Conservation (phyloP, 163 green algal species). For the Prototheca stagnorum region DNA sequence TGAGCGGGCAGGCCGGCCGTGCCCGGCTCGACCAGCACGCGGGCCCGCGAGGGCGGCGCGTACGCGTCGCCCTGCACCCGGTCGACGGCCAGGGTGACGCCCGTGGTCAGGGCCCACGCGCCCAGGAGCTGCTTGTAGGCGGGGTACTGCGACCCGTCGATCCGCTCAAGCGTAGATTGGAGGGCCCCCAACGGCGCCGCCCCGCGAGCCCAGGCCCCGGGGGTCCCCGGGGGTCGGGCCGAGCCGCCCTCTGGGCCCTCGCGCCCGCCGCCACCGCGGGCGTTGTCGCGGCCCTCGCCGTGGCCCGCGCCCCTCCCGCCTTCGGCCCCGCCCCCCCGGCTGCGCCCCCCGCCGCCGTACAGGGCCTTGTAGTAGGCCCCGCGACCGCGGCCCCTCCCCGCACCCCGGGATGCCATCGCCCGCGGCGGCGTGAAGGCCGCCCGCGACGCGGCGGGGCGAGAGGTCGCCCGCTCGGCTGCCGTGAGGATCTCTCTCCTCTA, state of each 20-base stretch:
- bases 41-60: slow-evolving; percentile 22
- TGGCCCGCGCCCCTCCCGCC: neutral
- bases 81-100: slow-evolving; percentile 26
- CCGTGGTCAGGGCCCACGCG: neutral
- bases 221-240: neutral
- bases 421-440: no score
- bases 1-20: slow-evolving; percentile 13
- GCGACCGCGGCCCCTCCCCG: slow-evolving; percentile 3
- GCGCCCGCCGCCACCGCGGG: no score
- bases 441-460: no score
- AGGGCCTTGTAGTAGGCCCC: slow-evolving; percentile 10
- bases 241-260: neutral
- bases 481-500: no score
- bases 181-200: neutral
- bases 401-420: no score
- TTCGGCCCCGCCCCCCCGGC: neutral
- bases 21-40: slow-evolving; percentile 22
- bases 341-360: slow-evolving; percentile 3
- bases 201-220: neutral
- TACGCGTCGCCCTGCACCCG: slow-evolving; percentile 42
- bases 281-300: neutral
- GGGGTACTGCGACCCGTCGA: neutral
- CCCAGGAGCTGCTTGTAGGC: neutral
- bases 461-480: no score
- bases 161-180: neutral